These are phyloP conservation scores for Dysphania ambrosioides DNA, from an alignment of 148 eudicot species.

Conservation along the genomic window DNA sequence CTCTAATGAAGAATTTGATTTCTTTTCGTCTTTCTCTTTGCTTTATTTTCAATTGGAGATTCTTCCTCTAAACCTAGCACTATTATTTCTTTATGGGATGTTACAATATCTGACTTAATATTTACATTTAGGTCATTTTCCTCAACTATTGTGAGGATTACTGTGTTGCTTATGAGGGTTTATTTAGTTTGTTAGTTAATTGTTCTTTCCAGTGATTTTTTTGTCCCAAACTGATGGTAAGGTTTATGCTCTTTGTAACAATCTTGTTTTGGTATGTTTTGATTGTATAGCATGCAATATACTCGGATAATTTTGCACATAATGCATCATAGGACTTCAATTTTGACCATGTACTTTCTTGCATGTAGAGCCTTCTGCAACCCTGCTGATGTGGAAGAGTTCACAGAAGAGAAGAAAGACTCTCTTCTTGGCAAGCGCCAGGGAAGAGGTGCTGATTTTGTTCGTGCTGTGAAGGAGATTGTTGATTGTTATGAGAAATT, in stretches of 20 bases:
- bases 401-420: constrained; percentile 79
- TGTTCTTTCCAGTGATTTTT: no score
- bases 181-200: no score
- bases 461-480: constrained; percentile 88
- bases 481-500: constrained; percentile 61
- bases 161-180: background rate
- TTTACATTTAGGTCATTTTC: background rate
- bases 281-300: background rate
- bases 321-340: background rate
- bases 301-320: background rate
- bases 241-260: background rate
- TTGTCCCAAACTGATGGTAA: background rate
- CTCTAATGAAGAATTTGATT: background rate
- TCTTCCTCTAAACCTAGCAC: background rate
- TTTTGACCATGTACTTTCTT: constrained; percentile 25
- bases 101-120: background rate
- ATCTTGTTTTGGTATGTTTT: background rate
- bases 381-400: constrained; percentile 93
- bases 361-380: constrained; percentile 85
- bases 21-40: background rate
- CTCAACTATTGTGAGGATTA: background rate
- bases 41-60: background rate
- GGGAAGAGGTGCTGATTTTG: constrained; percentile 89
- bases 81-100: background rate
- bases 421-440: constrained; percentile 71